Evolutionary conservation across 192 early-diverging fungal genomes (phyloP), one percentile per base, ranked within the genome.

Genomic region (Gigaspora rosea): DNA sequence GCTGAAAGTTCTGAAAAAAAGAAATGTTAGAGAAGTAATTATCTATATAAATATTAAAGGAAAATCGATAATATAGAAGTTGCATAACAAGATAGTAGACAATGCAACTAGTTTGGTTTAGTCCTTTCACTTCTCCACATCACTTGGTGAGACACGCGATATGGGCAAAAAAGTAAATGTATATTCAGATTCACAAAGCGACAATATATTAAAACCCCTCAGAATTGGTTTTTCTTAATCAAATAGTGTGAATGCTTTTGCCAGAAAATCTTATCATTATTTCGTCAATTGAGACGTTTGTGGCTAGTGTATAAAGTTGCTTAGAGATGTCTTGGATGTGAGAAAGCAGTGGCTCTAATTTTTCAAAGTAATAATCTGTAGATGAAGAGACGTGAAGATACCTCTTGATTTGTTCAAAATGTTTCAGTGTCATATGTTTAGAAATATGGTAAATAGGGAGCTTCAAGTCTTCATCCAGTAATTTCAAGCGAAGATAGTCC

Each of bases 21-120:
- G 62, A 58, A 13, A 80, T 33, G 16, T 52, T 79, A 54, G 77
- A 71, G 63, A 83, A 74, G 58, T 79, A 80, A 12, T 54, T 54
- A 54, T 54, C 11, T 54, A 11, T 65, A 75, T 83, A 70, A 80
- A 54, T 54, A 54, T 76, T 76, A 80, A 80, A 64, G 62, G 73
- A 3, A 76, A 36, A 56, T 79, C 77, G 2, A 20, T 32, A 32
- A 62, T 62, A 62, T 2, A 6, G 4, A 62, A 62, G 20, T 62
- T 62, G 22, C 1, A 20, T 62, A 62, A 62, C 9, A 32, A 62
- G 8, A 27, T 62, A 1, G 22, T 54, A 9, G 5, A 54, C 52
- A 2, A 54, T 12, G 16, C 52, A 54, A 3, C 52, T 18, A 54
- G 52, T 54, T 54, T 54, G 52, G 16, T 54, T 54, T 0, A 54